Evolutionary conservation across 306 rosid genomes (phyloP).

Genomic region (Cucurbita pepo): DNA sequence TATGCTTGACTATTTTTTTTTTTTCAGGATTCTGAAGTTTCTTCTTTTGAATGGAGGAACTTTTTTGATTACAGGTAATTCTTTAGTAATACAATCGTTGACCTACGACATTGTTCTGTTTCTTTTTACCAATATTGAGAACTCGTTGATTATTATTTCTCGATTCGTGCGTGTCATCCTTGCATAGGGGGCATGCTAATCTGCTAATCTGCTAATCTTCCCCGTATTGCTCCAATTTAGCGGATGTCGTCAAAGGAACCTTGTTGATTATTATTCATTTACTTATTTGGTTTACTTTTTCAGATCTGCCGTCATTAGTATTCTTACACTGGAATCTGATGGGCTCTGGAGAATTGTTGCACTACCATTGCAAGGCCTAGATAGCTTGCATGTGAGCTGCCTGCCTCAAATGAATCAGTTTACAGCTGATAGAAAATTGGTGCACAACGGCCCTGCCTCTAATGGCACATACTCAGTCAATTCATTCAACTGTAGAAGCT

Average conservation of each 20-base stretch:
- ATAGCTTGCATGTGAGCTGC: conserved; percentile 34
- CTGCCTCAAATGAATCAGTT: conserved; percentile 31
- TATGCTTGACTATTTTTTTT: conserved; percentile 6
- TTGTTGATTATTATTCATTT: conserved; percentile 2
- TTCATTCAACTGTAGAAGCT: conserved; percentile 23
- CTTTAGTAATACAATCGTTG: not conserved
- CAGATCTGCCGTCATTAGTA: conserved; percentile 41
- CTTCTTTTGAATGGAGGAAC: conserved; percentile 29
- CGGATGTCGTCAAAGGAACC: not conserved
- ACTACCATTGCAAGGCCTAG: conserved; percentile 23
- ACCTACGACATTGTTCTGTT: not conserved
- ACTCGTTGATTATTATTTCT: not conserved
- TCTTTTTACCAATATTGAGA: not conserved
- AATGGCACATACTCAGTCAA: conserved; percentile 25
- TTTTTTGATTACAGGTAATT: conserved; percentile 37
- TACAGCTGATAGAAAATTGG: conserved; percentile 27
- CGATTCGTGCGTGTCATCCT: not conserved
- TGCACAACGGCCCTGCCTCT: conserved; percentile 17
- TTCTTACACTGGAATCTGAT: conserved; percentile 26
- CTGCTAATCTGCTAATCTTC: not conserved
- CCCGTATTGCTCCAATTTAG: not conserved
- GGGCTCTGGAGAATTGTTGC: conserved; percentile 45
- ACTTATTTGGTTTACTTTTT: conserved; percentile 8
- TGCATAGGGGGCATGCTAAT: not conserved
- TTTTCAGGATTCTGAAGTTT: conserved; percentile 45